These are phyloP conservation scores for Cichorium intybus DNA, from an alignment of 140 eudicot genomes.

Conservation along the genomic window DNA sequence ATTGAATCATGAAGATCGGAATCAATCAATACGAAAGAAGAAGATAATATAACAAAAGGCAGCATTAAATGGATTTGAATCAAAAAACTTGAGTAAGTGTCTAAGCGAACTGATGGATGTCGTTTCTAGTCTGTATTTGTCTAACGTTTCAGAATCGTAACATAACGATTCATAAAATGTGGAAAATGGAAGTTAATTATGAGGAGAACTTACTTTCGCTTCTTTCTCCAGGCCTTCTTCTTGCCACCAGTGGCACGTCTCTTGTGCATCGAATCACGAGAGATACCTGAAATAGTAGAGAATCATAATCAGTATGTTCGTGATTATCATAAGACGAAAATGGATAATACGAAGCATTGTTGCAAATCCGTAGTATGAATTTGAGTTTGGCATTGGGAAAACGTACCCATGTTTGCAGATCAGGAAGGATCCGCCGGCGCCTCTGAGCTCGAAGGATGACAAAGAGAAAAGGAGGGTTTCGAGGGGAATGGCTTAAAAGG, in stretches of 20 bases:
- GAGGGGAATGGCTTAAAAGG: conserved; percentile 14
- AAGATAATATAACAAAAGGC: not conserved
- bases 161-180: not conserved
- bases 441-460: conserved; percentile 4
- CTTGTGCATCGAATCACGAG: conserved; percentile 53
- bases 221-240: conserved; percentile 56
- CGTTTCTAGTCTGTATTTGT: not conserved
- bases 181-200: not conserved
- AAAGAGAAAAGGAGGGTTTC: conserved; percentile 26
- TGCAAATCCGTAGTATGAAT: not conserved
- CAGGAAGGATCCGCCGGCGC: conserved; percentile 8
- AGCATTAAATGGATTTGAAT: not conserved
- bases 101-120: not conserved
- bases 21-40: not conserved
- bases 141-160: not conserved
- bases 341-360: not conserved
- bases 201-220: conserved; percentile 34
- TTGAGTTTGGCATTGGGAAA: not conserved
- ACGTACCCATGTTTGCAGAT: conserved; percentile 37
- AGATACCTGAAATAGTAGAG: conserved; percentile 28
- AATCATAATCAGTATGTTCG: not conserved
- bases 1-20: not conserved
- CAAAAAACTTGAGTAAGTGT: not conserved
- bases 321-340: not conserved
- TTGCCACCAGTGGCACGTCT: conserved; percentile 54